Evolutionary conservation across 768 basidiomycete species (phyloP).

Genomic region (Suillus subalutaceus): DNA sequence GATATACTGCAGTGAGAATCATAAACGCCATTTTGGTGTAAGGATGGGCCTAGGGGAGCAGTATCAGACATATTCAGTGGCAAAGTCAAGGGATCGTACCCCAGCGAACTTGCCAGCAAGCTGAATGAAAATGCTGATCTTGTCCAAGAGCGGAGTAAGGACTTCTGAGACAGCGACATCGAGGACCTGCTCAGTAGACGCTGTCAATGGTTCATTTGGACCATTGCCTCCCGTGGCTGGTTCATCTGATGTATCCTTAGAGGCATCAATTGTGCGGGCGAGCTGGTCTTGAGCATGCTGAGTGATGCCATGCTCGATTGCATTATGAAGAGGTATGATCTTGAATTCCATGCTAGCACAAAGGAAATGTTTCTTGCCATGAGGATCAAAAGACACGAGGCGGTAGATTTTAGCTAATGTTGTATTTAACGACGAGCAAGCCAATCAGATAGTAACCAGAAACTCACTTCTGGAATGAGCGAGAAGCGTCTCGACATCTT

Average conservation of each 20-base stretch:
- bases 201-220: neutral
- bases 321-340: neutral
- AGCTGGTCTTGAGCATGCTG: neutral
- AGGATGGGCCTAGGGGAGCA: conserved; percentile 15
- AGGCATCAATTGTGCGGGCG: neutral
- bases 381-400: neutral
- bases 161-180: neutral
- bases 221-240: neutral
- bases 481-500: conserved; percentile 2
- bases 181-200: too few relatives aligned
- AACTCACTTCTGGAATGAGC: conserved; percentile 4
- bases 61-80: neutral
- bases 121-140: conserved; percentile 11
- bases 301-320: neutral
- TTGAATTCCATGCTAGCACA: conserved; percentile 5
- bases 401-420: neutral
- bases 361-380: neutral
- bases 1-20: conserved; percentile 7
- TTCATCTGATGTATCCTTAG: neutral
- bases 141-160: conserved; percentile 15
- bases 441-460: neutral
- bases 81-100: neutral
- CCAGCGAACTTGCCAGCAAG: conserved; percentile 12
- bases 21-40: conserved; percentile 17
- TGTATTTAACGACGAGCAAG: neutral